A percentile compares a stretch with the other conserved stretches of the same genome.
Evolutionary conservation across 345 rosid species (phyloP).

Genomic region (Eucalyptus polybractea): DNA sequence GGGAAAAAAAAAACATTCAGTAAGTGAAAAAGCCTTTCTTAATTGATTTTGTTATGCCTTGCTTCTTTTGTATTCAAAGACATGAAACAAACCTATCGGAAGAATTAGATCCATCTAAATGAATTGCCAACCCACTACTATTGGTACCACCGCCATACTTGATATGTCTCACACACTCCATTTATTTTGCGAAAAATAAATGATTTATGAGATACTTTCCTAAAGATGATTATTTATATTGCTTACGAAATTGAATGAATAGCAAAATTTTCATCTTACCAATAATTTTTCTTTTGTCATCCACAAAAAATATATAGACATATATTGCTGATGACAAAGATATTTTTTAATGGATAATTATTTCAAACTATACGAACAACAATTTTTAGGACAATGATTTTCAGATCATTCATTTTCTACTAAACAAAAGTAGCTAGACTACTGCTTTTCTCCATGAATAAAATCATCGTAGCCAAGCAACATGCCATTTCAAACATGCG

Average conservation of each 20-base stretch:
- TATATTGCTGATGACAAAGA: accelerated
- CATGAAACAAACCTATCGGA: not conserved
- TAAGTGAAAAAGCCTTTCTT: no score
- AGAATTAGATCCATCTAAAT: not conserved
- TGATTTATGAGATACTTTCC: not conserved
- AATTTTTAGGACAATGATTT: accelerated
- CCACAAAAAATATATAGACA: not conserved
- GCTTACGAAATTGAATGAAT: not conserved
- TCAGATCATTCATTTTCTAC: not conserved
- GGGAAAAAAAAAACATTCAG: no score
- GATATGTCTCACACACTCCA: not conserved
- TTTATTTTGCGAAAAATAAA: not conserved
- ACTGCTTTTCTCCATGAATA: not conserved
- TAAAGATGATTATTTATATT: not conserved
- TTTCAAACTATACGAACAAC: not conserved
- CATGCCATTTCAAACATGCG: not conserved
- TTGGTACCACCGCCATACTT: accelerated
- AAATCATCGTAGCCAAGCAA: not conserved
- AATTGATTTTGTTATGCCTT: not conserved
- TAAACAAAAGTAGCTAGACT: not conserved
- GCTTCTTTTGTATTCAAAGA: not conserved
- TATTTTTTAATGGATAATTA: not conserved
- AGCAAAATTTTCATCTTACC: not conserved
- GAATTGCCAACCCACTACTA: not conserved
- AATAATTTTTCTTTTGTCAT: not conserved